Evolutionary conservation across 768 basidiomycete genomes (phyloP).

Genomic region (Pisolithus tinctorius): DNA sequence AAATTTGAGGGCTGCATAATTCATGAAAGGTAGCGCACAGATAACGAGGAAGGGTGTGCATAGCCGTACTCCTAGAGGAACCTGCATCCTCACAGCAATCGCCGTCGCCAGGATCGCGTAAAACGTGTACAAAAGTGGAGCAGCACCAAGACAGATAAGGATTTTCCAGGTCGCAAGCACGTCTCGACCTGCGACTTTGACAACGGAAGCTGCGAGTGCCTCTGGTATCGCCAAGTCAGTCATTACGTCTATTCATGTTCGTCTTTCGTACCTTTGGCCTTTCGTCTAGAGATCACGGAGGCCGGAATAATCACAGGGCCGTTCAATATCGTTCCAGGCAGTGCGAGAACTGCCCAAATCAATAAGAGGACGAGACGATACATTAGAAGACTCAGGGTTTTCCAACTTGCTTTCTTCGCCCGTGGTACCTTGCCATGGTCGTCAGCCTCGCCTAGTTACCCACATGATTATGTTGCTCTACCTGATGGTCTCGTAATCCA

Average conservation of each 20-base stretch:
- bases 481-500: slow-evolving; percentile 92
- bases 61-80: slow-evolving; percentile 55
- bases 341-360: slow-evolving; percentile 76
- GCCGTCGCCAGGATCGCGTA: slow-evolving; percentile 78
- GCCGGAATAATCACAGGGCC: slow-evolving; percentile 91
- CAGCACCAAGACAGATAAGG: slow-evolving; percentile 84
- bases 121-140: slow-evolving; percentile 77
- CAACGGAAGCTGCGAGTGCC: slow-evolving; percentile 90
- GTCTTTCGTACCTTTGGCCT: slow-evolving; percentile 66
- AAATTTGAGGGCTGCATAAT: slow-evolving; percentile 91
- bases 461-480: slow-evolving; percentile 21
- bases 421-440: slow-evolving; percentile 59
- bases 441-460: slow-evolving; percentile 1
- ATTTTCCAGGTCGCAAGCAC: slow-evolving; percentile 99
- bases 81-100: slow-evolving; percentile 60
- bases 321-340: slow-evolving; percentile 89
- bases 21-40: slow-evolving; percentile 75
- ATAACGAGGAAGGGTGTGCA: slow-evolving; percentile 76
- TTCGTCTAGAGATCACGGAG: slow-evolving; percentile 78
- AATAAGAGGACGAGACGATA: slow-evolving; percentile 76
- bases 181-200: slow-evolving; percentile 93
- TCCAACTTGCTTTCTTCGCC: slow-evolving; percentile 82
- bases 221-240: slow-evolving; percentile 39
- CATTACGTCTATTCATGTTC: neutral
- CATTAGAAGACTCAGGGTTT: slow-evolving; percentile 72